Percentiles rank a stretch among this genome's conserved stretches.
Evolutionary conservation across 106 monocot genomes (phyloP).

Genomic region (Allium cepa): DNA sequence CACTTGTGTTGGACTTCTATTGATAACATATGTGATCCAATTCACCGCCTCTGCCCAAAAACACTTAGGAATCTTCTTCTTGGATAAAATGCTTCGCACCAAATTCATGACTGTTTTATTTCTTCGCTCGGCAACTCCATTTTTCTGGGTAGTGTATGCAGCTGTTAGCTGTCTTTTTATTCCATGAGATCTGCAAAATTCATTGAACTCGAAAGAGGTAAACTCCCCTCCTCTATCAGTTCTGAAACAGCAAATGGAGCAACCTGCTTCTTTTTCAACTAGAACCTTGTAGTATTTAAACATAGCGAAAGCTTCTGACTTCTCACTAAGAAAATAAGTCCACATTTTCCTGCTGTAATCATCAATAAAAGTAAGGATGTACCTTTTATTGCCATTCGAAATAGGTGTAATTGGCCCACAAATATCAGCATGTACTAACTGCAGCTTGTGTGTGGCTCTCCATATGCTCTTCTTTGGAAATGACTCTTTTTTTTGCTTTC

Average conservation of each 20-base stretch:
- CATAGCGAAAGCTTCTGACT: background rate
- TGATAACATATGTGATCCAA: background rate
- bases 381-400: background rate
- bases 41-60: background rate
- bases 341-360: background rate
- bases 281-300: background rate
- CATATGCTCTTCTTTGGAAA: background rate
- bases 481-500: background rate
- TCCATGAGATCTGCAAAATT: background rate
- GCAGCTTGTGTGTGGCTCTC: background rate
- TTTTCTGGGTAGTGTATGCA: background rate
- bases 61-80: background rate
- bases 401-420: background rate
- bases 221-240: background rate
- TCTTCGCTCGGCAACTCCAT: background rate
- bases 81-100: background rate
- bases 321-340: background rate
- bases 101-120: background rate
- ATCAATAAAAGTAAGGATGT: slow-evolving; percentile 3
- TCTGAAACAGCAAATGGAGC: background rate
- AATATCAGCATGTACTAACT: background rate
- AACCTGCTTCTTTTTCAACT: background rate
- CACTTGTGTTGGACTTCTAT: background rate
- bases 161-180: background rate
- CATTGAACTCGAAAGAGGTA: background rate